These are phyloP conservation scores for Yamadazyma conglobata DNA, from an alignment of 1,139 yeast species.

Conservation along the genomic window DNA sequence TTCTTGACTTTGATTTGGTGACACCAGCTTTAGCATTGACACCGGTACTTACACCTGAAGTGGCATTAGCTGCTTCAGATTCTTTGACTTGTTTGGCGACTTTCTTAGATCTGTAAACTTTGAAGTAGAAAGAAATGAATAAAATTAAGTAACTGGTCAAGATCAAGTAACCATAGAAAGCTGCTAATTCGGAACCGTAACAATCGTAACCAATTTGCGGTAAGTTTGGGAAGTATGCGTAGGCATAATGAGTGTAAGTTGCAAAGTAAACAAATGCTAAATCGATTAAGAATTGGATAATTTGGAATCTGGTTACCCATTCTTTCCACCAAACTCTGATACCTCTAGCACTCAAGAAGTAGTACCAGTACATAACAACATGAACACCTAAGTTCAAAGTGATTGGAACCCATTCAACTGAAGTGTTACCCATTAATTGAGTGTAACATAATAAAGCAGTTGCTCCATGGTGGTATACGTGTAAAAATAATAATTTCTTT, in stretches of 20 bases:
- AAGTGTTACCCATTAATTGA: slow-evolving; percentile 84
- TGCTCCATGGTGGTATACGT: slow-evolving; percentile 98
- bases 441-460: slow-evolving; percentile 94
- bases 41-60: slow-evolving; percentile 16
- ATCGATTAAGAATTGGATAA: slow-evolving; percentile 88
- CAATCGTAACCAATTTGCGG: slow-evolving; percentile 81
- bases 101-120: slow-evolving; percentile 59
- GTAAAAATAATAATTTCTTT: slow-evolving; percentile 86
- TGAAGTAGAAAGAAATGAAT: slow-evolving; percentile 90
- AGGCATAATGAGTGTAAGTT: slow-evolving; percentile 75
- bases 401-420: slow-evolving; percentile 96
- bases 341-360: slow-evolving; percentile 89
- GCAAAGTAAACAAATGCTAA: slow-evolving; percentile 89
- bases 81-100: slow-evolving; percentile 4
- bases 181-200: slow-evolving; percentile 91
- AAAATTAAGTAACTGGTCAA: slow-evolving; percentile 85
- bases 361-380: slow-evolving; percentile 97
- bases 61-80: slow-evolving; percentile 15
- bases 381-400: slow-evolving; percentile 86
- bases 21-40: slow-evolving; percentile 5
- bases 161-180: slow-evolving; percentile 83
- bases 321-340: slow-evolving; percentile 99
- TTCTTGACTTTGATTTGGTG: slow-evolving; percentile 43
- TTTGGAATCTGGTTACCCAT: slow-evolving; percentile 97
- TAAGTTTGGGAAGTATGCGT: slow-evolving; percentile 53